These are phyloP conservation scores for Phaeosphaeriaceae sp. DNA, from an alignment of 2,329 filamentous ascomycete genomes.

Conservation along the genomic window DNA sequence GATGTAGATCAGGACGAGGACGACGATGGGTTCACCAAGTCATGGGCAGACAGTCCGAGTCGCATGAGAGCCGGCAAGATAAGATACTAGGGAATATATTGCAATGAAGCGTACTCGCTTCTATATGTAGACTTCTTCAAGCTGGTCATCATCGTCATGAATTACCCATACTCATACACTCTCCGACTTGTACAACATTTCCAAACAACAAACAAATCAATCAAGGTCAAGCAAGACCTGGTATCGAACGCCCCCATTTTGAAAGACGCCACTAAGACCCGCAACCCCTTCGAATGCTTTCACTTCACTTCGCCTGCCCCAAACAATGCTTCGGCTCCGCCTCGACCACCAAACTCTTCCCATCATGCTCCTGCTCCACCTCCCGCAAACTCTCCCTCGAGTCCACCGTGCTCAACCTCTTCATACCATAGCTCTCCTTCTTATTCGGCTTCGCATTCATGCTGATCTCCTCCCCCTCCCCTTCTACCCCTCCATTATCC, in stretches of 20 bases:
- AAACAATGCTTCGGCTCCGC: slow-evolving; percentile 26
- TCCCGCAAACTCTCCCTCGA: slow-evolving; percentile 16
- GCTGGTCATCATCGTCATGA: neutral
- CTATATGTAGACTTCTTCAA: neutral
- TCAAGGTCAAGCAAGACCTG: no score
- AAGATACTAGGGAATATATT: slow-evolving; percentile 4
- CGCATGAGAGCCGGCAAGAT: slow-evolving; percentile 20
- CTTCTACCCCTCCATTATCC: neutral
- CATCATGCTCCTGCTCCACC: slow-evolving; percentile 8
- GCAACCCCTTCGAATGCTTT: neutral
- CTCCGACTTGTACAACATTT: no score
- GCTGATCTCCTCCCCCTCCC: slow-evolving; percentile 7
- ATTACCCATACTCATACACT: neutral
- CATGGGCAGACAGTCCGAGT: slow-evolving; percentile 43
- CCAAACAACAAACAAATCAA: neutral
- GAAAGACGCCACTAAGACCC: neutral
- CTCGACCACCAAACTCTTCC: slow-evolving; percentile 8
- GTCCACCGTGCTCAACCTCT: slow-evolving; percentile 14
- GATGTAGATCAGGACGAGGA: slow-evolving; percentile 40
- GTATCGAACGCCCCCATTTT: neutral
- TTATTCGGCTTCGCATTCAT: slow-evolving; percentile 3
- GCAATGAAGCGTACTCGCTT: neutral
- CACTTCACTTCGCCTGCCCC: slow-evolving; percentile 14
- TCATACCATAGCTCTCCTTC: neutral
- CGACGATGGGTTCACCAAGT: slow-evolving; percentile 31